Evolutionary conservation across 2,329 filamentous ascomycete species (phyloP).

Genomic region (Eurotiales sp.): DNA sequence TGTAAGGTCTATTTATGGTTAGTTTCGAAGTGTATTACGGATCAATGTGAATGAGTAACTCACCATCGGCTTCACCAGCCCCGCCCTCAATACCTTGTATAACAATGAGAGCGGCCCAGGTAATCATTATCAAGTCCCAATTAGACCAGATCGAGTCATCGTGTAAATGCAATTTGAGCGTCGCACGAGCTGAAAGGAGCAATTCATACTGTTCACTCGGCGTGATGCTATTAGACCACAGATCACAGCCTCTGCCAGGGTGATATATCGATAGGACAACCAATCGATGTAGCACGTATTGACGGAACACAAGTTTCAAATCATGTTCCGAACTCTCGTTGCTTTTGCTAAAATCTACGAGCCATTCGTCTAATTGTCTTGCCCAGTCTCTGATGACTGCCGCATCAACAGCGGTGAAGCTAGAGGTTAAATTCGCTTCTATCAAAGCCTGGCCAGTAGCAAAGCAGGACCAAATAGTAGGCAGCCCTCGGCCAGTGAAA

Average conservation of each 20-base stretch:
- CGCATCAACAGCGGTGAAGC: slow-evolving; percentile 9
- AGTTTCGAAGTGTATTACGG: no score
- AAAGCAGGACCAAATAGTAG: slow-evolving; percentile 15
- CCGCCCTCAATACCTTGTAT: slow-evolving; percentile 14
- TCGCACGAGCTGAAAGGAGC: slow-evolving; percentile 14
- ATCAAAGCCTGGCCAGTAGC: slow-evolving; percentile 1
- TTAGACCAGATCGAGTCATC: slow-evolving; percentile 14
- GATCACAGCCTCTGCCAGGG: slow-evolving; percentile 12
- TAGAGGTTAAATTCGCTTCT: not conserved
- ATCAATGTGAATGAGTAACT: no score
- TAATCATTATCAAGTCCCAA: slow-evolving; percentile 15
- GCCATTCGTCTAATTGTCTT: slow-evolving; percentile 14
- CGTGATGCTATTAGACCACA: slow-evolving; percentile 15
- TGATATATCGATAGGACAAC: slow-evolving; percentile 16
- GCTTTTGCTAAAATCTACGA: slow-evolving; percentile 12
- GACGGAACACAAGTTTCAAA: slow-evolving; percentile 13
- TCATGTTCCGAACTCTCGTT: slow-evolving; percentile 12
- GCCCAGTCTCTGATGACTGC: slow-evolving; percentile 15
- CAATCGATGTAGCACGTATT: slow-evolving; percentile 17
- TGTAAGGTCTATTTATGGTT: slow-evolving; percentile 12
- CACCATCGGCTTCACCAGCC: slow-evolving; percentile 13
- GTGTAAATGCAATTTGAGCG: slow-evolving; percentile 14
- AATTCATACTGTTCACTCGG: slow-evolving; percentile 14
- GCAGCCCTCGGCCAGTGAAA: slow-evolving; percentile 14
- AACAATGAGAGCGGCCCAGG: slow-evolving; percentile 15